phyloP scores from a whole-genome alignment of 1,284 basidiomycete species.

The Ganoderma leucocontextum region DNA sequence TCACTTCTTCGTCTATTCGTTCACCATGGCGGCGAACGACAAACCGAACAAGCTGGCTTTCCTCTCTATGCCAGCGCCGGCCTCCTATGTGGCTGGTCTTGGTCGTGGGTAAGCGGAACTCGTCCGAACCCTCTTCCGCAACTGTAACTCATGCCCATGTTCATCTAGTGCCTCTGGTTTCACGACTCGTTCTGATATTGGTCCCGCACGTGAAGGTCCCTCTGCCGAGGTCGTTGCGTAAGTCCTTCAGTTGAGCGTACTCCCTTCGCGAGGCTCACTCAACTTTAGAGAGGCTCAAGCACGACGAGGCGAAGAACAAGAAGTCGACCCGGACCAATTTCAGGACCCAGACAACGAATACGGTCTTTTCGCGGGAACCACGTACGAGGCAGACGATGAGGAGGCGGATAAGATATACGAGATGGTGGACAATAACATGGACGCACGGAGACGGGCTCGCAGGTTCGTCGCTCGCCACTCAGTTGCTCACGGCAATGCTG shows the following conservation, averaged over 20 bases:
- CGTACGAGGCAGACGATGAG: constrained; percentile 97
- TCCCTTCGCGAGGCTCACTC: not conserved
- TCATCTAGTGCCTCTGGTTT: constrained; percentile 89
- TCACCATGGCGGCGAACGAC: constrained; percentile 55
- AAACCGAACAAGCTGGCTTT: constrained; percentile 84
- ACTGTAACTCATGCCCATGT: constrained; percentile 22
- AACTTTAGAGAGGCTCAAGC: constrained; percentile 77
- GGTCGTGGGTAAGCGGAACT: constrained; percentile 80
- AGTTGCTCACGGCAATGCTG: not conserved
- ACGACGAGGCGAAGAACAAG: constrained; percentile 84
- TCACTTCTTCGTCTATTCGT: not conserved
- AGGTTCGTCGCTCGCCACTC: constrained; percentile 62
- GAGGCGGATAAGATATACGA: constrained; percentile 98
- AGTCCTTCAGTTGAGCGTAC: constrained; percentile 41
- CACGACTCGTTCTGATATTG: constrained; percentile 98
- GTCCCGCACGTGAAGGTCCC: constrained; percentile 94
- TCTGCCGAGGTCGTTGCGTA: constrained; percentile 89
- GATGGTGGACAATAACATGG: constrained; percentile 89
- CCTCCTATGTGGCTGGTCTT: constrained; percentile 95
- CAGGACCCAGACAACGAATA: constrained; percentile 98
- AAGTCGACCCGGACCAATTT: constrained; percentile 88
- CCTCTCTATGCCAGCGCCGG: constrained; percentile 87
- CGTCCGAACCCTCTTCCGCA: constrained; percentile 6
- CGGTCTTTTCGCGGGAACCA: constrained; percentile 94
- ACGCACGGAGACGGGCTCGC: constrained; percentile 80